Evolutionary conservation across 2,329 filamentous ascomycete species (phyloP), one percentile per base, ranked within the genome.

Genomic region (Fusarium avenaceum): DNA sequence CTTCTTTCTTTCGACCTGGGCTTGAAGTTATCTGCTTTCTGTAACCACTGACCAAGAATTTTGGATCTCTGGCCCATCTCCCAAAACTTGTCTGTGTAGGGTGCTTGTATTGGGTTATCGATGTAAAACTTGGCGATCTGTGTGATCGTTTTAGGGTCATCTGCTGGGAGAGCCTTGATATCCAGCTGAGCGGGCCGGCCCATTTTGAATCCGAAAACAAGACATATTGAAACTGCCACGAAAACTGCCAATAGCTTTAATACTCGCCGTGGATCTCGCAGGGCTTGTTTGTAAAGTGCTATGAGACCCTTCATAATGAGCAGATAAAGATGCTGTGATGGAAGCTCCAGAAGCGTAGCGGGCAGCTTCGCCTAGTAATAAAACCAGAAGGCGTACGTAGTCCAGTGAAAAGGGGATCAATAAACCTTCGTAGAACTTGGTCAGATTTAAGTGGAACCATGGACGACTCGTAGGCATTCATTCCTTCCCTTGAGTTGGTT

Each of bases 11-110:
- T 33, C 0, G 42, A 63, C 19, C 44, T 53, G 2, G 43, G 19
- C 1, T 45, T 22, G 3, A 59, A 22, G 2, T 10, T 28, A 33
- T 72, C 57, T 8, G 45, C 51, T 6, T 19, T 28, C 8, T 38
- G 42, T 11, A 75, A 24, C 73, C 67, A 70, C 7, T 43, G 33
- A 11, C 53, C 52, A 2, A 70, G 39, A 6, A 57, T 20, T 9
- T 52, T 56, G 4, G 66, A 59, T 2, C 77, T 64, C 19, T 74
- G 73, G 4, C 77, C 77, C 3, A 73, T 64, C 39, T 78, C 75
- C 57, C 76, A 77, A 28, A 78, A 78, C 0, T 72, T 45, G 2
- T 70, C 53, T 17, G 74, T 74, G 63, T 75, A 78, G 0, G 77
- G 77, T 7, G 71, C 38, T 6, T 57, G 7, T 22, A 78, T 59